Conservation (phyloP, 306 rosid species). For the Fagus sylvatica region DNA sequence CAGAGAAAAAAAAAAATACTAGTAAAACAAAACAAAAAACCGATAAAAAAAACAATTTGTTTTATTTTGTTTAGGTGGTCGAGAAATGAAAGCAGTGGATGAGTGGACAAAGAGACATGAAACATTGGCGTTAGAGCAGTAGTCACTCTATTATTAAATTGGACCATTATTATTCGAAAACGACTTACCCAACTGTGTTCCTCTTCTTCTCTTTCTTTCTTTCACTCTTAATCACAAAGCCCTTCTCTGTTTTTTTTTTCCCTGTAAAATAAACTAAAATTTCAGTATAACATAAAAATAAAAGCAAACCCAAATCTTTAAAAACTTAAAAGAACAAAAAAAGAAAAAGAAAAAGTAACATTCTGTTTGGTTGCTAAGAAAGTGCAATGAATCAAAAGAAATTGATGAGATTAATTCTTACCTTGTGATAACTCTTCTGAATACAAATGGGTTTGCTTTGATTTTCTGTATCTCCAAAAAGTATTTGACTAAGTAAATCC, state of each 20-base stretch:
- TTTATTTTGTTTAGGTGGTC: neutral
- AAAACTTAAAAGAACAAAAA: no score
- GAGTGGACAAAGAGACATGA: conserved; percentile 35
- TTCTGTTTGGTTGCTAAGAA: conserved; percentile 33
- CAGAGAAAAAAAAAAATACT: conserved; percentile 25
- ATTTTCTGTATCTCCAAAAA: conserved; percentile 14
- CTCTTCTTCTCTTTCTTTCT: conserved; percentile 21
- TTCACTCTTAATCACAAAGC: neutral
- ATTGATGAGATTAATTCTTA: conserved; percentile 1
- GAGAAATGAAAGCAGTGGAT: conserved; percentile 38
- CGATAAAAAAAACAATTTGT: neutral
- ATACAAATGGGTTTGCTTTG: neutral
- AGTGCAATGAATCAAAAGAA: conserved; percentile 1
- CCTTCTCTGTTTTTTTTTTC: neutral
- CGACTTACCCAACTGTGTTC: conserved; percentile 55
- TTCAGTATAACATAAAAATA: neutral
- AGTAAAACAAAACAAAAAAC: no score
- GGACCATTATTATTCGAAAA: conserved; percentile 62
- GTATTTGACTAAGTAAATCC: neutral
- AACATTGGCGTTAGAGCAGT: conserved; percentile 10
- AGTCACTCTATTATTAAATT: conserved; percentile 6
- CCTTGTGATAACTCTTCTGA: conserved; percentile 12
- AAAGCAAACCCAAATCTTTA: neutral
- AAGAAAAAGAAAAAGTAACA: conserved; percentile 2
- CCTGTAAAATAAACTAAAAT: neutral